Evolutionary conservation across 495 filamentous ascomycete genomes (phyloP).

Genomic region (Extremus antarcticus): DNA sequence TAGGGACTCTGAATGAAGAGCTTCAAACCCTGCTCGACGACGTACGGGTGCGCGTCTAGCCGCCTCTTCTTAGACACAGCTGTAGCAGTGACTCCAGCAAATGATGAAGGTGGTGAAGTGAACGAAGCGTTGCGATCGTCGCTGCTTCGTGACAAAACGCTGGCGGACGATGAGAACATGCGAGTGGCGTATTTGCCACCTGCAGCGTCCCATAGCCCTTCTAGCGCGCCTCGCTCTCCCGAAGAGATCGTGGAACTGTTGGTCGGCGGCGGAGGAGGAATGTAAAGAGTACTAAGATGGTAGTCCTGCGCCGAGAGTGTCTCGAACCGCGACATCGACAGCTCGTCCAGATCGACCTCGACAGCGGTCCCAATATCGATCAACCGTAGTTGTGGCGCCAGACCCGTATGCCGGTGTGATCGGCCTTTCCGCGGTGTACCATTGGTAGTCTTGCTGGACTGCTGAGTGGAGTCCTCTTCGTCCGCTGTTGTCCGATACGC

Average conservation of each 20-base stretch:
- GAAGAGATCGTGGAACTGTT: constrained; percentile 30
- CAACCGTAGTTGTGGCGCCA: constrained; percentile 78
- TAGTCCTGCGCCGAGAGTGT: constrained; percentile 84
- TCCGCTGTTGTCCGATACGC: constrained; percentile 69
- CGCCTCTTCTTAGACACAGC: constrained; percentile 11
- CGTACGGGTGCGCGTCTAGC: constrained; percentile 25
- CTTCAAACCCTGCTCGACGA: constrained; percentile 60
- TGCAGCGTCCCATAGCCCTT: constrained; percentile 46
- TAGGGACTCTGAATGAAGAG: constrained; percentile 95
- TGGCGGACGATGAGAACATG: constrained; percentile 78
- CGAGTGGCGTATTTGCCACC: constrained; percentile 63
- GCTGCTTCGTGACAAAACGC: constrained; percentile 62
- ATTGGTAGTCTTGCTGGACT: constrained; percentile 11
- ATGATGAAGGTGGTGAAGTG: constrained; percentile 23
- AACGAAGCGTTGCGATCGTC: constrained; percentile 16
- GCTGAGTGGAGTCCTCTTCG: constrained; percentile 43
- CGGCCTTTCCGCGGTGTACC: constrained; percentile 35
- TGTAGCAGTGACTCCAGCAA: constrained; percentile 36
- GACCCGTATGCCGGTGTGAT: constrained; percentile 49
- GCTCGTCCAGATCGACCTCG: constrained; percentile 64
- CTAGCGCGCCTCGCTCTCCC: constrained; percentile 1
- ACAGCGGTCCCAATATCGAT: constrained; percentile 74
- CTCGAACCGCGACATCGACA: constrained; percentile 76
- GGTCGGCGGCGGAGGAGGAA: constrained; percentile 51
- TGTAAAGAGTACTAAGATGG: constrained; percentile 73